Percentiles rank a stretch among this genome's conserved stretches.
Conservation (phyloP, 352 stramenopile genomes). For the Globisporangium carolinianum region DNA sequence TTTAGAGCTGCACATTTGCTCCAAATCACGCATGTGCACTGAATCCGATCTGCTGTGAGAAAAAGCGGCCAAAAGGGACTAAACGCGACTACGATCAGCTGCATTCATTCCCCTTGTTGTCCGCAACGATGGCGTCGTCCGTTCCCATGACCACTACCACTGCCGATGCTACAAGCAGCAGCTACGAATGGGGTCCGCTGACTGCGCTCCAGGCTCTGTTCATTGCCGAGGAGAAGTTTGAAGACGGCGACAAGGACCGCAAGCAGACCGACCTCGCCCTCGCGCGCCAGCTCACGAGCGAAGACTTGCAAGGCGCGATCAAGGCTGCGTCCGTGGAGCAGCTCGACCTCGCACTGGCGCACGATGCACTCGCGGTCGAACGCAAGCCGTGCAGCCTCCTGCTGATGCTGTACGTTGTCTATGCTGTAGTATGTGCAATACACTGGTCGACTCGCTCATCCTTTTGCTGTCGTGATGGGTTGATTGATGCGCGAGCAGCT, state of each 20-base stretch:
- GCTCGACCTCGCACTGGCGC: constrained; percentile 43
- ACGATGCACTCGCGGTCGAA: constrained; percentile 44
- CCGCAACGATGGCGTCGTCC: not conserved
- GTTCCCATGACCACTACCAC: not conserved
- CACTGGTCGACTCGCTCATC: not conserved
- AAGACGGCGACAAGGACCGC: constrained; percentile 30
- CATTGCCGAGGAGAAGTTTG: constrained; percentile 22
- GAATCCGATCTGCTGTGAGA: not conserved
- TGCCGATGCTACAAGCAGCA: not conserved
- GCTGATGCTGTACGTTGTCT: constrained; percentile 32
- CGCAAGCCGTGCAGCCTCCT: constrained; percentile 40
- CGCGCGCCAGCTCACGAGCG: constrained; percentile 26
- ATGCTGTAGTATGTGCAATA: not conserved
- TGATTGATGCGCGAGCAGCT: constrained; percentile 15
- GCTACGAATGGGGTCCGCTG: constrained; percentile 40
- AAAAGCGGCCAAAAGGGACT: not conserved
- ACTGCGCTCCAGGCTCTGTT: constrained; percentile 39
- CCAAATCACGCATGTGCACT: not conserved
- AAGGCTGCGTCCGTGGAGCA: constrained; percentile 44
- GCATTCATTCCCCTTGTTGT: not conserved
- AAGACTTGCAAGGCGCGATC: constrained; percentile 43
- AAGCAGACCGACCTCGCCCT: constrained; percentile 44
- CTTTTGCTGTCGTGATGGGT: not conserved
- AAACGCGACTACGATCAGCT: not conserved
- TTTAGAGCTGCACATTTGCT: not conserved